Percentiles rank a stretch among this genome's conserved stretches.
Conservation (phyloP, 1,284 basidiomycete genomes). For the Spongiforma sp. region DNA sequence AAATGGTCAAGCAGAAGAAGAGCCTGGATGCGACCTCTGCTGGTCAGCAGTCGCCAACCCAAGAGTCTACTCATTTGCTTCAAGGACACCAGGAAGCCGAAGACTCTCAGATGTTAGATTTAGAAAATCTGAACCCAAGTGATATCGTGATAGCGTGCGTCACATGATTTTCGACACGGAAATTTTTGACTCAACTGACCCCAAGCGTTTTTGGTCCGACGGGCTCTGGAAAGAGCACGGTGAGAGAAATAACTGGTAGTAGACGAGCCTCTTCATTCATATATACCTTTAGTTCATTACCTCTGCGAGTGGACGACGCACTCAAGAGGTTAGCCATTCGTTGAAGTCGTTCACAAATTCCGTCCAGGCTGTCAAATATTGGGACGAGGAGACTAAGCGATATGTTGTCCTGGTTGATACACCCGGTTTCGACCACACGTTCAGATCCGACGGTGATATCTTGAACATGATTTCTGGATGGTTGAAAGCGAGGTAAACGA, state of each 20-base stretch:
- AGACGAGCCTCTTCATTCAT: neutral
- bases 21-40: neutral
- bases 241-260: neutral
- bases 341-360: constrained; percentile 20
- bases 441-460: constrained; percentile 24
- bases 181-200: neutral
- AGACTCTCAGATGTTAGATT: neutral
- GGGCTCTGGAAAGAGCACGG: neutral
- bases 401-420: constrained; percentile 16
- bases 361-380: constrained; percentile 13
- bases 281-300: neutral
- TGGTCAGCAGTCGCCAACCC: too few relatives aligned
- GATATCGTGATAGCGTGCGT: constrained; percentile 1
- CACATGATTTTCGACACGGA: neutral
- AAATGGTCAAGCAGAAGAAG: neutral
- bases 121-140: neutral
- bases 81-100: neutral
- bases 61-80: too few relatives aligned
- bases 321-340: constrained; percentile 9
- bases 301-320: constrained; percentile 1
- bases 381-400: neutral
- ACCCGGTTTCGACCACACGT: constrained; percentile 12
- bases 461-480: constrained; percentile 7
- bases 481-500: constrained; percentile 18
- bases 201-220: neutral